Evolutionary conservation across 345 rosid species (phyloP), one percentile per base, ranked within the genome.

Genomic region (Eucalyptus pumila): DNA sequence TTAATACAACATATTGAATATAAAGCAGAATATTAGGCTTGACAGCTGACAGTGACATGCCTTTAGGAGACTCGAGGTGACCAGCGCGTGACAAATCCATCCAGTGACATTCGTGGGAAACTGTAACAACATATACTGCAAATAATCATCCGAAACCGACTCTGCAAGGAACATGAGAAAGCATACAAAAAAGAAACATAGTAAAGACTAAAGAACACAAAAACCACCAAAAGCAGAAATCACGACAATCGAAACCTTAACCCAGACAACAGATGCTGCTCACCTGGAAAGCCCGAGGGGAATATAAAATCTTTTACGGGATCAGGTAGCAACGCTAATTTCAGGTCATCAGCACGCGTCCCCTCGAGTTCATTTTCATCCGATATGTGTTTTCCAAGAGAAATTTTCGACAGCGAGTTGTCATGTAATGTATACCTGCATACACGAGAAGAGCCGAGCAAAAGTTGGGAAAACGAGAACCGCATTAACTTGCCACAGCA

Each of bases 21-120:
- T 15, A 60, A 81, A 83, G 51, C 54, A 85, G 72, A 69, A 67
- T 76, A 67, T 60, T 27, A n/a, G 26, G 42, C 54, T 76, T 76
- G 34, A 56, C 37, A 88, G 50, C 21, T 60, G 85, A 76, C 14
- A 91, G 89, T 88, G 89, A 92, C 98, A 87, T 96, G 96, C 99
- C 99, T 97, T 96, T 89, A 98, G 94, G 90, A 98, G 99, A 93
- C 97, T 96, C 86, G 99, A 96, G 7, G 99, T 98, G 92, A 96
- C 99, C 90, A 96, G 91, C 15, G 98, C 92, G 69, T 96, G 95
- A 91, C 99, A 98, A 85, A 96, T 94, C 99, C 99, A 98, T n/a
- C 91, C 99, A 89, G 99, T 96, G 91, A 98, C 91, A 91, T 98
- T 96, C 12, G 99, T 98, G 44, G 98, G 99, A 93, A 96, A 96